phyloP scores from a whole-genome alignment of 1,284 basidiomycete species.

The Sanghuangporus sanghuang region DNA sequence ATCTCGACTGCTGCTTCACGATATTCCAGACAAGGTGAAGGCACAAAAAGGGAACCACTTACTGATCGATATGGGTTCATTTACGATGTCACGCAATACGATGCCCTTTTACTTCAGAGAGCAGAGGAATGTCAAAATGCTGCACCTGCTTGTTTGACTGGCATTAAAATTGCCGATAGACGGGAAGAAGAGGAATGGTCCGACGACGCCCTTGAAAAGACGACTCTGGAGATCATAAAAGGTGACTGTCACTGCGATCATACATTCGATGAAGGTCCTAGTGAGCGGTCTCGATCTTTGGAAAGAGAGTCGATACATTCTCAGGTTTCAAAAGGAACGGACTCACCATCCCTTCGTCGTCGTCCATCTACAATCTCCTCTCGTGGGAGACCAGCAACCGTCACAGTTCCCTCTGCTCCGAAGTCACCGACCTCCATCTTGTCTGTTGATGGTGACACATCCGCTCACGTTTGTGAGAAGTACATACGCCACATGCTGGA shows the following conservation, averaged over 20 bases:
- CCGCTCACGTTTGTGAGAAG: conserved; percentile 66
- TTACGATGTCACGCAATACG: conserved; percentile 80
- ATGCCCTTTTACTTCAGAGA: conserved; percentile 70
- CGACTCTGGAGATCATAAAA: conserved; percentile 53
- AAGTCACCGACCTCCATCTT: conserved; percentile 47
- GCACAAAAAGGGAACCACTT: conserved; percentile 58
- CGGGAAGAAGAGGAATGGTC: conserved; percentile 72
- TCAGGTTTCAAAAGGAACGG: not conserved
- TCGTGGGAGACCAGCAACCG: conserved; percentile 38
- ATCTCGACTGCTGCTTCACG: conserved; percentile 51
- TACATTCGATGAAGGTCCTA: not conserved
- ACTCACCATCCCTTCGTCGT: conserved; percentile 23
- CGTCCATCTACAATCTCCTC: conserved; percentile 49
- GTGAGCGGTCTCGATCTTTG: conserved; percentile 2
- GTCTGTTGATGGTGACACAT: conserved; percentile 50
- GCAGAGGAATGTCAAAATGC: conserved; percentile 70
- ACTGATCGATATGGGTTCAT: conserved; percentile 96
- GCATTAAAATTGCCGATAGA: conserved; percentile 81
- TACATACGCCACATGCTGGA: conserved; percentile 74
- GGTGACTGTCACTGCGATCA: conserved; percentile 50
- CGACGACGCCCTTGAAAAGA: conserved; percentile 41
- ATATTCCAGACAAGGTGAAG: conserved; percentile 48
- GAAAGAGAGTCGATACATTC: conserved; percentile 4
- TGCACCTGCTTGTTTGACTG: conserved; percentile 80
- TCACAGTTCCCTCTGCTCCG: conserved; percentile 26